Conservation (phyloP, 148 eudicot species). For the Mesembryanthemum crystallinum region DNA sequence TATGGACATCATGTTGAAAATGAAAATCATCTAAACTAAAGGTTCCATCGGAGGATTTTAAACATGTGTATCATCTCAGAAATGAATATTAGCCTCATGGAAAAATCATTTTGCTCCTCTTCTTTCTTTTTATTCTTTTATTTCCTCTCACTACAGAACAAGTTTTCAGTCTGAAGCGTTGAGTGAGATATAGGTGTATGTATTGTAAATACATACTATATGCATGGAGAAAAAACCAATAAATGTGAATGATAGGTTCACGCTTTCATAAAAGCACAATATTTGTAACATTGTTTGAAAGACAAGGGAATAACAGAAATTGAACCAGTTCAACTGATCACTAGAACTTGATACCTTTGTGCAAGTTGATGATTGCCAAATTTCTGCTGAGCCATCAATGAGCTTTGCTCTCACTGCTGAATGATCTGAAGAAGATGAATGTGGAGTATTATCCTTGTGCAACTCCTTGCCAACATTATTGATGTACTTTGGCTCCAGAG, state of each 20-base stretch:
- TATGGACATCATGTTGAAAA: not conserved
- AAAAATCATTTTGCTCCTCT: not conserved
- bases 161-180: not conserved
- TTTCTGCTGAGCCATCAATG: conserved; percentile 7
- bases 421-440: not conserved
- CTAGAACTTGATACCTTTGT: conserved; percentile 10
- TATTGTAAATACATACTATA: not conserved
- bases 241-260: not conserved
- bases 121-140: not conserved
- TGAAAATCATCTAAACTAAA: not conserved
- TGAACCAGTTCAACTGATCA: not conserved
- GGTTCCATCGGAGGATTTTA: not conserved
- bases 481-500: conserved; percentile 1
- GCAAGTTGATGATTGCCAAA: conserved; percentile 12
- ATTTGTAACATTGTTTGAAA: not conserved
- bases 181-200: not conserved
- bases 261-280: not conserved
- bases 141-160: not conserved
- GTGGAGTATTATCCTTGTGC: not conserved
- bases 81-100: not conserved
- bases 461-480: conserved; percentile 5
- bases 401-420: conserved; percentile 1
- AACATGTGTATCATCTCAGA: conserved; percentile 5
- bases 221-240: not conserved
- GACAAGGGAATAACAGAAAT: not conserved